Evolutionary conservation across 2,329 filamentous ascomycete species (phyloP), one percentile per base, ranked within the genome.

Genomic region (Rutstroemia sp.): DNA sequence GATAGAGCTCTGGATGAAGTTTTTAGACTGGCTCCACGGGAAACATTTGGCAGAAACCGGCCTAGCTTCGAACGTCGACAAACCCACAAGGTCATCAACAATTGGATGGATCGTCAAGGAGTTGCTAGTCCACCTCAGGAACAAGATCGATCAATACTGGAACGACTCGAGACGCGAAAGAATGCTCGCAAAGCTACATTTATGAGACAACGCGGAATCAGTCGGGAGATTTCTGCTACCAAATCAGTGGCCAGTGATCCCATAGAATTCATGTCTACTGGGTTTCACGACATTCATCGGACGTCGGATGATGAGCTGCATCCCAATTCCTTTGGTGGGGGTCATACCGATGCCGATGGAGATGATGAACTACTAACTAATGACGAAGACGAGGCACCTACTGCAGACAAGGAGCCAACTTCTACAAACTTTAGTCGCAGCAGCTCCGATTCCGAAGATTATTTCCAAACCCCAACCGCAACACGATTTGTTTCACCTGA

Each of bases 1-100:
- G 92, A 96, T 64, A 85, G 85, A 53, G 92, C 90, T 7, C 74
- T 97, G 21, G 92, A 96, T 62, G 92, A 96, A 67, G 90, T 97
- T 0, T 97, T 97, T 69, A 81, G 90, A 59, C 77, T 81, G 18
- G 82, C 84, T 0, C 90, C 88, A 27, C 85, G 86, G 58, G 76
- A 82, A 50, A 79, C 79, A 7, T 77, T 82, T 2, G 72, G 85
- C 53, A 78, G 80, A 18, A 84, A 79, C 1, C 79, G 82, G 49
- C 77, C 79, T 49, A 78, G 80, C 51, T 77, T 82, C 27, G 85
- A 89, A 62, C 80, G 85, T 59, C 81, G 82, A 39, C 87, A 91
- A 69, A 90, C 87, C 1, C 87, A 87, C 62, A 91, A 86, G 58
- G 88, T 90, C 0, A 91, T 96, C 52, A 85, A 87, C 27, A 86